Percentiles rank a stretch among this genome's conserved stretches.
These are phyloP conservation scores for Sclerotinia sclerotiorum DNA, from an alignment of 2,329 filamentous ascomycete species.

Conservation along the genomic window DNA sequence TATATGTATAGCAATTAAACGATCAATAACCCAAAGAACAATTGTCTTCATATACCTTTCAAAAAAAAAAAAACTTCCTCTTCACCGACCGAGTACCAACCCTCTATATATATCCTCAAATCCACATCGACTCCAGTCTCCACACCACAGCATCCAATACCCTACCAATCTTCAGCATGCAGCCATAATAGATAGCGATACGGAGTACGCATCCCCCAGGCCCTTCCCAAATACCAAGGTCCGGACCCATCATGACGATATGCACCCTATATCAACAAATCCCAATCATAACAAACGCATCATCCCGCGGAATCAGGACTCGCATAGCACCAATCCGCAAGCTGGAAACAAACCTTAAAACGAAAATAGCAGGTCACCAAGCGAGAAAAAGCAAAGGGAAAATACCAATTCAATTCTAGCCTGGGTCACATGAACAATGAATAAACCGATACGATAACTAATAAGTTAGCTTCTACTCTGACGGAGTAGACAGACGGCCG, in stretches of 20 bases:
- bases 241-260: conserved; percentile 14
- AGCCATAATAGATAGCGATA: neutral
- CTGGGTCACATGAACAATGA: conserved; percentile 7
- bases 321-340: neutral
- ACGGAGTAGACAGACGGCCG: too few relatives aligned
- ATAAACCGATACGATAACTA: too few relatives aligned
- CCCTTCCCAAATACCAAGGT: neutral
- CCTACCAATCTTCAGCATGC: neutral
- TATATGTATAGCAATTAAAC: neutral
- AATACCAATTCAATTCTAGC: neutral
- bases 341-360: neutral
- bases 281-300: conserved; percentile 15
- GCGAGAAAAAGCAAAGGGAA: neutral
- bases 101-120: conserved; percentile 21
- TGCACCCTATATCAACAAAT: conserved; percentile 16
- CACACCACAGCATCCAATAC: neutral
- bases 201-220: too few relatives aligned
- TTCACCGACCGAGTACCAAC: conserved; percentile 18
- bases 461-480: too few relatives aligned
- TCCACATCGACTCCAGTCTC: conserved; percentile 9
- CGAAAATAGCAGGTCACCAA: conserved; percentile 3
- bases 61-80: neutral
- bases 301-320: neutral
- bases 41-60: neutral
- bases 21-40: neutral